Base-by-base conservation (phyloP, 371 early-diverging fungal species). In the Coemansia sp. region DNA sequence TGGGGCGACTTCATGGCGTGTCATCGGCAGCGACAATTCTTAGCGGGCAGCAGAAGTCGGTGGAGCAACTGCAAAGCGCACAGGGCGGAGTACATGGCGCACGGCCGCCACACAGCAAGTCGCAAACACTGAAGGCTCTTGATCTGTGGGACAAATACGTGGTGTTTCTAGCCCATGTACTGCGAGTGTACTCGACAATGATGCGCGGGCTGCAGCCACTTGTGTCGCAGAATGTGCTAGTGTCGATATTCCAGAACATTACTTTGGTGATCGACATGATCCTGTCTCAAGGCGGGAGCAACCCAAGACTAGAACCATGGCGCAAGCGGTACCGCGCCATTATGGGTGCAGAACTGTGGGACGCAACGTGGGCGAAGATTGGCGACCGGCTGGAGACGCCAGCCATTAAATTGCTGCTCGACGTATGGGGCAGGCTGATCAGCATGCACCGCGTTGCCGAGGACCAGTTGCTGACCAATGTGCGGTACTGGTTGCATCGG, bases 361-460 rank as follows among this genome's bases (percentile, higher is more conserved):
- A 77, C 16, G 53, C 47, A 47, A 77, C 78, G 1, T 77, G 78
- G 78, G 69, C 58, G 1, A 77, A 62, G 1, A 65, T 77, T 8
- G 78, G 78, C 52, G 73, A 77, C 23, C 68, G 74, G 20, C 74
- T 77, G n/a, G 78, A 77, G 40, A 44, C 47, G 37, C 58, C 25
- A 3, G 78, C 65, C 6, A 59, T 77, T 42, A 73, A 77, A 53
- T 69, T 77, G 12, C 59, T 61, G 5, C 53, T 73, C 16, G 78
- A 72, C 16, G 65, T 77, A 5, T 73, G 78, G 78, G 62, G 69
- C 37, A 61, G 69, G 2, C 48, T 64, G 7, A 60, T 51, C 21
- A 44, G 20, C 50, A 52, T 61, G 61, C 52, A 54, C 2, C 58
- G 26, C 9, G 39, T 40, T 9, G 26, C 55, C 5, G 53, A 62